These are phyloP conservation scores for Aureobasidium sp. DNA, from an alignment of 2,329 filamentous ascomycete species.

Conservation along the genomic window DNA sequence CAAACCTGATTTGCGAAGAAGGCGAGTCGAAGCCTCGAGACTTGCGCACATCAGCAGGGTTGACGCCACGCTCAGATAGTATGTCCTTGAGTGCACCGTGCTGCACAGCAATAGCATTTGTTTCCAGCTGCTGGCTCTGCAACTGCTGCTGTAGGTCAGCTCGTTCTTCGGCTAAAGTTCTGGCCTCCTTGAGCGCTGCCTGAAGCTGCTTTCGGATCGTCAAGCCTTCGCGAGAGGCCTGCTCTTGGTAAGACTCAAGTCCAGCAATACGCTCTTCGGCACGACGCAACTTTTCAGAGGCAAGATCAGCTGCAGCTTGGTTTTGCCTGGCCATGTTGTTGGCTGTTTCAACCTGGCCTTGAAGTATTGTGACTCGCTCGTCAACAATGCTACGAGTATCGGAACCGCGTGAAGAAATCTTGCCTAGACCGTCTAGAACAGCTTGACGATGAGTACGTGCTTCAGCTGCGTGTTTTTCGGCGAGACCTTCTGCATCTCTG, in stretches of 20 bases:
- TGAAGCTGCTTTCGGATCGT: constrained; percentile 86
- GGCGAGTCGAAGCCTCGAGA: constrained; percentile 67
- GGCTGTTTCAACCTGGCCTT: constrained; percentile 70
- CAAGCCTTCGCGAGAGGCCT: constrained; percentile 88
- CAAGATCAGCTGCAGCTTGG: constrained; percentile 77
- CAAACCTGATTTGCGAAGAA: constrained; percentile 42
- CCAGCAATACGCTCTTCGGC: constrained; percentile 96
- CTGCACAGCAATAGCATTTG: constrained; percentile 88
- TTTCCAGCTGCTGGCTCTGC: constrained; percentile 80
- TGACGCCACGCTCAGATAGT: constrained; percentile 80
- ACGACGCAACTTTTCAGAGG: constrained; percentile 80
- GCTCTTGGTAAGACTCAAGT: constrained; percentile 93
- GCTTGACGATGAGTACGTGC: constrained; percentile 78
- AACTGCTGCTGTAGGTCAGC: constrained; percentile 75
- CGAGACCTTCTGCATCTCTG: constrained; percentile 78
- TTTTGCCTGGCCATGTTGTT: constrained; percentile 80
- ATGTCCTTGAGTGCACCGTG: constrained; percentile 91
- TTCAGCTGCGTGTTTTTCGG: constrained; percentile 80
- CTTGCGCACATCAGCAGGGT: constrained; percentile 63
- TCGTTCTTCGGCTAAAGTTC: constrained; percentile 72
- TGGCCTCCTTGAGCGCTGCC: constrained; percentile 71
- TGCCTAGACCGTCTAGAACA: constrained; percentile 75
- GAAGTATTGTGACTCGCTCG: constrained; percentile 66
- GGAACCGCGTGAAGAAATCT: constrained; percentile 53
- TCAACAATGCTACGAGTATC: constrained; percentile 47